A percentile compares a stretch with the other conserved stretches of the same genome.
Conservation (phyloP, 805 yeast genomes). For the Pichia nanzhaoensis region DNA sequence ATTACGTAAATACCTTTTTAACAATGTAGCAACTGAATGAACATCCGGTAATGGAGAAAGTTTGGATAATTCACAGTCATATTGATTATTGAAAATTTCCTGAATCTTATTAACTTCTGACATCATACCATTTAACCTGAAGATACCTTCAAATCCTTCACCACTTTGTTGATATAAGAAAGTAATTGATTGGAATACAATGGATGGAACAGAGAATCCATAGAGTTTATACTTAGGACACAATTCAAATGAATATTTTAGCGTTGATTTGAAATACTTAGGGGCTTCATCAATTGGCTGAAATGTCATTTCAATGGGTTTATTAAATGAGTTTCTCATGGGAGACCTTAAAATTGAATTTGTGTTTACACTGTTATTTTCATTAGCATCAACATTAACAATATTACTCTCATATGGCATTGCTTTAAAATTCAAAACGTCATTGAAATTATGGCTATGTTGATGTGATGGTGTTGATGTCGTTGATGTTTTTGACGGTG, state of each 20-base stretch:
- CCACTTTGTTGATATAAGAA: slow-evolving; percentile 62
- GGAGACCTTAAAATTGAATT: slow-evolving; percentile 7
- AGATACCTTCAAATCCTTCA: slow-evolving; percentile 82
- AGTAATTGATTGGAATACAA: slow-evolving; percentile 68
- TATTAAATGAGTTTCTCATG: slow-evolving; percentile 2
- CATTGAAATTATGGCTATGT: neutral
- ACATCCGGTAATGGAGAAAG: slow-evolving; percentile 53
- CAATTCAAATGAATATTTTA: slow-evolving; percentile 43
- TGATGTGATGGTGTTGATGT: slow-evolving; percentile 11
- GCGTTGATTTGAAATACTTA: slow-evolving; percentile 56
- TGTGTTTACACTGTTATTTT: neutral
- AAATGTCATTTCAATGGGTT: slow-evolving; percentile 1
- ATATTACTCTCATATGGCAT: slow-evolving; percentile 28
- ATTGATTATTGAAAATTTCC: slow-evolving; percentile 56
- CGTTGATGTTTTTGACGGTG: slow-evolving; percentile 5
- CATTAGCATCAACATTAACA: slow-evolving; percentile 1
- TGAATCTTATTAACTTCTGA: slow-evolving; percentile 63
- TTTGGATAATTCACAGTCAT: slow-evolving; percentile 60
- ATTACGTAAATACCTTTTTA: slow-evolving; percentile 76
- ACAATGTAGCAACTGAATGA: slow-evolving; percentile 79
- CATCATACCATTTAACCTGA: slow-evolving; percentile 85
- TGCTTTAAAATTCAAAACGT: slow-evolving; percentile 28
- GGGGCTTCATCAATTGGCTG: slow-evolving; percentile 15
- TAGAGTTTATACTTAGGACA: slow-evolving; percentile 42
- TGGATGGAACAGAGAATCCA: slow-evolving; percentile 56